phyloP scores from a whole-genome alignment of 2,329 filamentous ascomycete genomes.

The Cercospora nicotianae region DNA sequence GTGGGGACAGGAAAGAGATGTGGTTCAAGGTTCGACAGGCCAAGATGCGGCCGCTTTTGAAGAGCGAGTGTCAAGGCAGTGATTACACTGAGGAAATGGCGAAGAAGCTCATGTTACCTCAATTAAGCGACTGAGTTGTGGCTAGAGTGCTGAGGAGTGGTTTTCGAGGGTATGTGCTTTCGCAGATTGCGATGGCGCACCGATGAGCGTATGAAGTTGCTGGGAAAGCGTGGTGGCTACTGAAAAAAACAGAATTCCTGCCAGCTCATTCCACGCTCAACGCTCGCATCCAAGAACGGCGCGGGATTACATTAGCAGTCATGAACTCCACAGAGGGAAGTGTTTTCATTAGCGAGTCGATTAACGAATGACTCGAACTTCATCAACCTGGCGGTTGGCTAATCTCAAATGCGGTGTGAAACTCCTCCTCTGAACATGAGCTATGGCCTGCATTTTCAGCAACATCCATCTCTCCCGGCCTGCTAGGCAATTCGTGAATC shows the following conservation, averaged over 20 bases:
- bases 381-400: slow-evolving; percentile 1
- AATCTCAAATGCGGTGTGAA: slow-evolving; percentile 8
- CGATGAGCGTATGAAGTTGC: background rate
- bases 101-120: slow-evolving; percentile 37
- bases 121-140: background rate
- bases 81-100: slow-evolving; percentile 70
- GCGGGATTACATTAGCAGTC: background rate
- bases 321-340: background rate
- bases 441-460: background rate
- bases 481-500: background rate
- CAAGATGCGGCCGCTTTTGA: slow-evolving; percentile 71
- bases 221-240: background rate
- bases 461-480: background rate
- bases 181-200: background rate
- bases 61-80: slow-evolving; percentile 61
- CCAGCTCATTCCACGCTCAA: background rate
- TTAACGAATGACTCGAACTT: background rate
- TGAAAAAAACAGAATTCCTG: background rate
- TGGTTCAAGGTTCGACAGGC: slow-evolving; percentile 72
- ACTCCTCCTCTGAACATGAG: slow-evolving; percentile 4
- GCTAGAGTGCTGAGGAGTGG: background rate
- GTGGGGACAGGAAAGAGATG: slow-evolving; percentile 76
- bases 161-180: background rate
- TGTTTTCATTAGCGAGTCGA: background rate
- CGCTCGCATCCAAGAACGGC: background rate